Evolutionary conservation across 106 monocot species (phyloP), one percentile per base, ranked within the genome.

Genomic region (Amphibolis antarctica): DNA sequence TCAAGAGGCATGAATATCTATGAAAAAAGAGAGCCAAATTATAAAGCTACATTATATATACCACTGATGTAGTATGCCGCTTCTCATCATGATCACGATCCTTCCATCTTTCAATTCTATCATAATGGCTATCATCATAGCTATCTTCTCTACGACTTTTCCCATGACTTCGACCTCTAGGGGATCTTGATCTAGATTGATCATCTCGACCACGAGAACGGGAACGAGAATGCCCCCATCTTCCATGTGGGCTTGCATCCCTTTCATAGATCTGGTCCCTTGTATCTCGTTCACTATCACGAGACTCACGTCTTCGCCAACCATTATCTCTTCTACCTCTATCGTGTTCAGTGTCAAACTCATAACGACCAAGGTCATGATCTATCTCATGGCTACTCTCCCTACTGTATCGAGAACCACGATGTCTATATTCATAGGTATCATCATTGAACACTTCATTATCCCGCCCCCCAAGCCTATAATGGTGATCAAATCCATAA

Each of bases 121-220:
- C 89, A 72, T 79, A 84, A 12, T 66, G 77, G 59, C 55, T 74
- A 47, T 93, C 89, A 63, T 96, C 96, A 77, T 83, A 88, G 49
- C 77, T 85, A 36, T 79, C 85, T 42, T 98, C 98, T 59, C 87
- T 82, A 24, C 78, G 75, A 75, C 80, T 90, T 66, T 82, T 77
- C 24, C 82, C 75, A 69, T 66, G 80, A 62, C 82, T 87, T 67
- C 82, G 64, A 52, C 74, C 66, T 59, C 82, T 63, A 74, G 93
- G 88, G 75, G 90, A 96, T 77, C 96, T 81, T 59, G 96, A 96
- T 76, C 90, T 84, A 10, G 86, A 89, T 18, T 84, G 69, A 55
- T 80, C 89, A 72, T 86, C 89, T 65, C 28, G 68, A n/a, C 83
- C 88, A 67, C 64, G 81, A n/a, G 89, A 94, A 22, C 51, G 67